Evolutionary conservation across 2,329 filamentous ascomycete species (phyloP), one percentile per base, ranked within the genome.

Genomic region (Huntiella moniliformis): DNA sequence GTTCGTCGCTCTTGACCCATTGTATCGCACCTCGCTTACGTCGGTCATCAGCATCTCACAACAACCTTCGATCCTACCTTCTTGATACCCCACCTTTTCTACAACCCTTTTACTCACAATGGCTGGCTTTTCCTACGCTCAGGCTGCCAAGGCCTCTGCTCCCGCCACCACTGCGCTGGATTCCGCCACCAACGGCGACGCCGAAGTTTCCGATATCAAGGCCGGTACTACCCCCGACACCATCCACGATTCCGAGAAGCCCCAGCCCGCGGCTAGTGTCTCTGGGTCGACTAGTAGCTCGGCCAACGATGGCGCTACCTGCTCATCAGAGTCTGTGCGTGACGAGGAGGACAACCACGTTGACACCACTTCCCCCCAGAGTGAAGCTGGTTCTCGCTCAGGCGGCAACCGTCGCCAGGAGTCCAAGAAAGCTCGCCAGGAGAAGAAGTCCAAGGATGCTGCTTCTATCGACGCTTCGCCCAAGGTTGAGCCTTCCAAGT

Each of bases 41-140:
- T 28, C 22, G 22, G 22, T 28, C 22, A 28, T 28, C 16, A 18
- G 41, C 32, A 34, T 43, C 36, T 13, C 28, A 17, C 32, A 8
- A 17, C 18, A 43, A 34, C 16, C 12, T 36, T 18, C 11, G 31
- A 16, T 22, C 22, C 22, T 28, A 43, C 41, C 34, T 32, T 36
- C 15, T 35, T 17, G 41, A 36, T 35, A 43, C 41, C 11, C 41
- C 41, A 35, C 41, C 41, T 28, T 28, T 28, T 28, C 22, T 28
- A 28, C 22, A 28, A 28, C 22, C 22, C 22, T 28, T 28, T 15
- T 17, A 38, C 16, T 15, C 18, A 31, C n/a, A 50, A 75, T 74
- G 72, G 70, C 71, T 52, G 61, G 62, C 49, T 94, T 95, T 60
- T 95, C 88, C 50, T 96, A 96, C 63, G 88, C 88, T 56, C 86